A percentile compares a stretch with the other conserved stretches of the same genome.
phyloP scores from a whole-genome alignment of 306 rosid genomes.

The Cicer bijugum region DNA sequence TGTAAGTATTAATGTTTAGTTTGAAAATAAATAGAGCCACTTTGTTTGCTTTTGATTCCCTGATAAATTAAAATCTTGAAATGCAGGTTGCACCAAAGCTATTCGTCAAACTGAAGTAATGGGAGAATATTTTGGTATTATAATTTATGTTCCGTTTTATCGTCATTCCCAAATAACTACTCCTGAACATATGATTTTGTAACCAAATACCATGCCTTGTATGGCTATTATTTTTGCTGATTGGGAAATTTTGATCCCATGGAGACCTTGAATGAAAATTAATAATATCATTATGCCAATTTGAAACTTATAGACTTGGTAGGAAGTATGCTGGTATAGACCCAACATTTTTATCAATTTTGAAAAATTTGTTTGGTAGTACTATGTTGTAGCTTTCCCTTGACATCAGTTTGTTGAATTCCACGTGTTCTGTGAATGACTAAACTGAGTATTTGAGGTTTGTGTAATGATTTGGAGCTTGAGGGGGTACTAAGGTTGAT shows the following conservation, averaged over 20 bases:
- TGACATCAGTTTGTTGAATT: background rate
- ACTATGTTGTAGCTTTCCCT: background rate
- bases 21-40: background rate
- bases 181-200: conserved; percentile 46
- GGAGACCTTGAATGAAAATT: conserved; percentile 44
- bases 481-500: too few species aligned
- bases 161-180: conserved; percentile 40
- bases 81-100: conserved; percentile 91
- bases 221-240: conserved; percentile 41
- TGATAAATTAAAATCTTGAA: conserved; percentile 34
- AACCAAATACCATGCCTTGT: conserved; percentile 39
- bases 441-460: background rate
- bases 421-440: background rate
- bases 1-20: conserved; percentile 57
- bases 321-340: conserved; percentile 25
- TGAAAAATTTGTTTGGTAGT: too few species aligned
- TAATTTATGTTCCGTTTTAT: conserved; percentile 40
- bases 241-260: conserved; percentile 48
- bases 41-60: conserved; percentile 15
- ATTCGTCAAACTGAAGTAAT: conserved; percentile 67
- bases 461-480: background rate
- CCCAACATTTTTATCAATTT: background rate
- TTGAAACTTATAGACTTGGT: conserved; percentile 22
- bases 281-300: conserved; percentile 54
- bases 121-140: conserved; percentile 41